Base-by-base conservation (phyloP, 306 rosid species). In the Prunus davidiana region DNA sequence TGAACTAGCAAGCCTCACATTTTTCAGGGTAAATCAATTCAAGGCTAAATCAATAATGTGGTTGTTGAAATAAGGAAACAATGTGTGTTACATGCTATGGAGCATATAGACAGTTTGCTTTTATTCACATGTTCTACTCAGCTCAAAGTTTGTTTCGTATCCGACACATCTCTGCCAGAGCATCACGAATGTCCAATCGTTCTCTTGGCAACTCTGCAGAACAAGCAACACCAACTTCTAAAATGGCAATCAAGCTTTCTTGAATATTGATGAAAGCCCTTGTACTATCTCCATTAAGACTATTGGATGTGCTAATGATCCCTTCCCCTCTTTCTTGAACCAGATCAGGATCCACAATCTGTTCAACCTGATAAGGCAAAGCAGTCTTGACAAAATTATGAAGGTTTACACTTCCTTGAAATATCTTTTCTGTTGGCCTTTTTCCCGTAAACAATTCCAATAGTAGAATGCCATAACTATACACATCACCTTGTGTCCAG, bases 401-500 rank as follows among this genome's bases (percentile, higher is more conserved):
- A 46, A 82, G 76, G 27, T 46, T 67, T 61, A 34, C 12, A 16
- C 57, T 72, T 15, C 74, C 82, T 12, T 41, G 28, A 51, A 83
- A 79, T 16, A 60, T 56, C 4, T 75, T 49, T 10, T 83, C 50
- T 0, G 74, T 83, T 2, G 83, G 80, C 6, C 67, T 34, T 71
- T 75, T 83, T 16, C 80, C 54, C 2, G 38, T 62, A 2, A 62
- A 62, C 67, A 62, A n/a, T 62, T 62, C 86, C 61, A 83, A 3
- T 11, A 82, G 52, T 3, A 82, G 28, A 0, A 82, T 30, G 30
- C 82, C 86, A 16, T 61, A 82, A 52, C 86, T 79, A 18, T 74
- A 79, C 16, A 79, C 34, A 64, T 79, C 86, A 50, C 83, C 80
- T 52, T 64, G 47, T 16, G 34, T 57, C 20, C 83, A 78, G n/a